Base-by-base conservation (phyloP, 2,329 filamentous ascomycete species). In the Epicoccum nigrum region DNA sequence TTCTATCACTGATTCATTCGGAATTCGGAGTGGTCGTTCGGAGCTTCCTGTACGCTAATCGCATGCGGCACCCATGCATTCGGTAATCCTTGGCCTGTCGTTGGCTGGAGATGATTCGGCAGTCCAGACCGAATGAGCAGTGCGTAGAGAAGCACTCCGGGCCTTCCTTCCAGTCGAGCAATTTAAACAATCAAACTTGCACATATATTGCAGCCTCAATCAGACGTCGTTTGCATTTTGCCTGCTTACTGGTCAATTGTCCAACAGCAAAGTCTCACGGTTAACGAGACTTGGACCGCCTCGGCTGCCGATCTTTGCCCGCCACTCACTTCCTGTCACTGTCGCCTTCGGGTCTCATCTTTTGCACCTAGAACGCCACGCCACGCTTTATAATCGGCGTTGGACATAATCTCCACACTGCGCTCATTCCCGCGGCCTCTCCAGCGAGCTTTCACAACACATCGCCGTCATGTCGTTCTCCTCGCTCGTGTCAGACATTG, bases 401-500 rank as follows among this genome's bases (percentile, higher is more conserved):
- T 46, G n/a, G n/a, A n/a, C n/a, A 43, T 33, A 42, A 43, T 32
- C 37, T 51, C 49, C 21, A 34, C 49, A 41, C 37, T n/a, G n/a
- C n/a, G n/a, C n/a, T n/a, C n/a, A n/a, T n/a, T n/a, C 21, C 19
- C 25, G 2, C 28, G 25, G 23, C 28, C 28, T 30, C 28, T 30
- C 13, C 13, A 25, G 7, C 28, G 13, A 5, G 13, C 9, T 11
- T 13, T 11, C 40, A 27, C 13, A 23, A 27, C 31, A 48, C 30
- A 31, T 13, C 33, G 38, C 44, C 56, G 56, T 52, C 59, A 81
- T 81, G 78, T 81, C 78, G 9, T 81, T 81, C 71, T 81, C 78
- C 31, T 78, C 75, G 37, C 76, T 81, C 54, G 78, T 81, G 62
- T 79, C 76, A 64, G 78, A 81, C 60, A 73, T 81, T 52, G 77